Evolutionary conservation across 331 rosid species (phyloP).

Genomic region (Quercus lobata): DNA sequence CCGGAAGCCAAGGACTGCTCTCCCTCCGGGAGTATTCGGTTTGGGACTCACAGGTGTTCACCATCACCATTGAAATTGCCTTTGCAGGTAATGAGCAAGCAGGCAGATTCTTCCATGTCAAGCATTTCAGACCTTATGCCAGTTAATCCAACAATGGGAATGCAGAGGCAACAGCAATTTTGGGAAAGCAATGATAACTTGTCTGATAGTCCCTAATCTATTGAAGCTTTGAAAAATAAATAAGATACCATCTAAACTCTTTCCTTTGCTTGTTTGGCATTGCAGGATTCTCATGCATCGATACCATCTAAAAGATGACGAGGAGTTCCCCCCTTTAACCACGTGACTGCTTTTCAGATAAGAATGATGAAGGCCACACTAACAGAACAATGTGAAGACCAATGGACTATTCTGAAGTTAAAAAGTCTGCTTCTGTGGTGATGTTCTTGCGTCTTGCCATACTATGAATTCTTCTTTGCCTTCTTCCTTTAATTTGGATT

Average conservation of each 20-base stretch:
- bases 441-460: no score
- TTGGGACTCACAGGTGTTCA: conserved; percentile 23
- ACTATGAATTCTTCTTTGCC: no score
- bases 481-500: no score
- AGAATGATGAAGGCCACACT: no score
- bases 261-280: conserved; percentile 10
- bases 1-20: neutral
- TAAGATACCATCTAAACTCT: neutral
- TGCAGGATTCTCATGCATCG: conserved; percentile 9
- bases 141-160: conserved; percentile 10
- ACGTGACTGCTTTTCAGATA: no score
- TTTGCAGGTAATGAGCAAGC: conserved; percentile 17
- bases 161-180: conserved; percentile 18
- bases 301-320: conserved; percentile 12
- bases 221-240: conserved; percentile 14
- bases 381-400: no score
- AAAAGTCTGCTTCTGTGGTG: no score
- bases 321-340: conserved; percentile 10
- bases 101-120: conserved; percentile 14
- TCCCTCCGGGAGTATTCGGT: conserved; percentile 5
- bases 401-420: no score
- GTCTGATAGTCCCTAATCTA: conserved; percentile 20
- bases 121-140: conserved; percentile 3
- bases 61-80: neutral
- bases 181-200: neutral